phyloP scores from a whole-genome alignment of 345 rosid genomes.

The Raphanus sativus region DNA sequence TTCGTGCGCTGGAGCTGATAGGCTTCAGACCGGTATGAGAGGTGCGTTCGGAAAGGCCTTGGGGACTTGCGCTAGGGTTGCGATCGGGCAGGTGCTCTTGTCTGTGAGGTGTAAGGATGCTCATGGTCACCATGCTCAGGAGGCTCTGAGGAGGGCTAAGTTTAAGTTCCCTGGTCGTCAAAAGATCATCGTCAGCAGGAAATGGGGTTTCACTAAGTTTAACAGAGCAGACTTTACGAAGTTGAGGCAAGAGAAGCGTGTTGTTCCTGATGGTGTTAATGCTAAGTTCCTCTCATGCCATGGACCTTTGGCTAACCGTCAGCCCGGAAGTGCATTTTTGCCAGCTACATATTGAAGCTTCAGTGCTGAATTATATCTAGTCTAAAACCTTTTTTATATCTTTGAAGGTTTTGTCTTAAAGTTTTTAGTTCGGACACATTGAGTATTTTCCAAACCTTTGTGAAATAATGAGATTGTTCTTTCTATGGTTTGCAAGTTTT shows the following conservation, averaged over 20 bases:
- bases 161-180: no score
- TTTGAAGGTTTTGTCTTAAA: not conserved
- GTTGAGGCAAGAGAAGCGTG: slow-evolving; percentile 59
- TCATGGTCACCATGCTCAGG: slow-evolving; percentile 70
- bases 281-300: slow-evolving; percentile 81
- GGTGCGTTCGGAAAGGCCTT: slow-evolving; percentile 76
- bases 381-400: slow-evolving; percentile 17
- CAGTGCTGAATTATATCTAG: slow-evolving; percentile 9
- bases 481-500: not conserved
- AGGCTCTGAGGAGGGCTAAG: slow-evolving; percentile 79
- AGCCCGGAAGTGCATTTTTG: slow-evolving; percentile 63
- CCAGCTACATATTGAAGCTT: slow-evolving; percentile 43
- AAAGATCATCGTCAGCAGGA: no score
- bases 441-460: slow-evolving; percentile 8
- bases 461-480: not conserved
- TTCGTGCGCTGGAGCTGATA: no score
- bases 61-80: slow-evolving; percentile 72
- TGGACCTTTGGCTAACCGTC: slow-evolving; percentile 60
- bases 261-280: slow-evolving; percentile 67
- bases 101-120: slow-evolving; percentile 75
- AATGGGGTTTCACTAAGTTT: no score
- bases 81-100: slow-evolving; percentile 76
- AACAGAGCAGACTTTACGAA: no score
- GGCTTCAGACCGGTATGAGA: no score
- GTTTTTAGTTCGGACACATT: slow-evolving; percentile 17